Conservation (phyloP, 768 basidiomycete genomes). For the Clitopilus passeckerianus region DNA sequence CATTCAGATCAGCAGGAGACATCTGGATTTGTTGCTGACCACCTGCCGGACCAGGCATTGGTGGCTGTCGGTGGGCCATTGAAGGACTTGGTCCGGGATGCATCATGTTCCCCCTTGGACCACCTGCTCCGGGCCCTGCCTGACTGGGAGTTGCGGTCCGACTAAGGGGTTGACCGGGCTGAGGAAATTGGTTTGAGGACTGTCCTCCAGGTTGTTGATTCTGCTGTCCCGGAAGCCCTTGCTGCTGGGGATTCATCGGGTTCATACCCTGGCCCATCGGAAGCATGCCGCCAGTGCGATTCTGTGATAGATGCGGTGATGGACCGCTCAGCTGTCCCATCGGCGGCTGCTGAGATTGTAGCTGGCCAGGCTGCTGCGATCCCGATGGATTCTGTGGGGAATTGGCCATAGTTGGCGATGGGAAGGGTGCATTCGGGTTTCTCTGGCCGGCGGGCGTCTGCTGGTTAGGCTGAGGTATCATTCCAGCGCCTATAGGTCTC, state of each 20-base stretch:
- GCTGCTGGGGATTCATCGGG: constrained; percentile 28
- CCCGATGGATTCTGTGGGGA: constrained; percentile 47
- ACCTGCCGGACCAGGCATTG: constrained; percentile 13
- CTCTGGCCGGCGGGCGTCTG: constrained; percentile 31
- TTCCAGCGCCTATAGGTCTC: constrained; percentile 20
- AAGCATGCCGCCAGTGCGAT: constrained; percentile 33
- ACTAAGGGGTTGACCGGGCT: constrained; percentile 52
- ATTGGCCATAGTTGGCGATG: constrained; percentile 60
- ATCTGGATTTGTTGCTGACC: not conserved
- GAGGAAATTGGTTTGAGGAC: constrained; percentile 35
- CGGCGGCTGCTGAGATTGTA: constrained; percentile 26
- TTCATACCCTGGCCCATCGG: constrained; percentile 41
- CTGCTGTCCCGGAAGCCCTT: not conserved
- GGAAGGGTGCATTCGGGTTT: constrained; percentile 49
- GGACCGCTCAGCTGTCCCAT: constrained; percentile 48
- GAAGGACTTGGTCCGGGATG: constrained; percentile 52
- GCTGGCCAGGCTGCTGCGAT: constrained; percentile 11
- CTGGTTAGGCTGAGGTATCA: constrained; percentile 11
- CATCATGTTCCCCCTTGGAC: constrained; percentile 32
- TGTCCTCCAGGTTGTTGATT: constrained; percentile 26
- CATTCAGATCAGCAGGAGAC: not conserved
- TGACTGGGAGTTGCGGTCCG: constrained; percentile 35
- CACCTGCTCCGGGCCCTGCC: constrained; percentile 6
- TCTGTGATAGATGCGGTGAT: constrained; percentile 44
- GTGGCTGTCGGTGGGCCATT: constrained; percentile 40